Base-by-base conservation (phyloP, 768 basidiomycete species). In the Daedaleopsis sinensis region DNA sequence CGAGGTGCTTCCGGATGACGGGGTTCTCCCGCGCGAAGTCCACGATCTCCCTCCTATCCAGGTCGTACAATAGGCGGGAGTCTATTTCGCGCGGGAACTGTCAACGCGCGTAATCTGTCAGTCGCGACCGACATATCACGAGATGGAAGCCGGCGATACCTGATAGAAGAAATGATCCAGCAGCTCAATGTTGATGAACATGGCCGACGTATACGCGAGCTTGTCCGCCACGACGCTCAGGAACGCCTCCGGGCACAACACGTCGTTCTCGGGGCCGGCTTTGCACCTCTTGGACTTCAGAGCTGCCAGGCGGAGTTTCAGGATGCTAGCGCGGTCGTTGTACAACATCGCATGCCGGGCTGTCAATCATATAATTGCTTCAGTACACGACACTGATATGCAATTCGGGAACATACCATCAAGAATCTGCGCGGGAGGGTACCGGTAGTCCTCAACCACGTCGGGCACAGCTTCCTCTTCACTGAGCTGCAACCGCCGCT, bases 101-200 rank as follows among this genome's bases (percentile, higher is more conserved):
- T 42, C 39, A 18, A 18, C 1, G n/a, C 57, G n/a, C 44, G 2
- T 37, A 3, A 35, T 32, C 23, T 21, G 59, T 54, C 52, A 58
- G 37, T 23, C 9, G 27, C 11, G 32, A 5, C 43, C 19, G 18
- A 8, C 54, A 32, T 13, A n/a, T 35, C 43, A 3, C 5, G 19
- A 57, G 15, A 27, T 12, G 27, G 49, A 52, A 46, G 53, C 15
- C 3, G n/a, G 21, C 71, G 83, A 47, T 66, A 92, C 94, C 81
- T 96, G 94, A 70, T 98, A 97, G 81, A 98, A 98, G 82, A 98
- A 99, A 67, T 98, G 96, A 69, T 97, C 96, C 1, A 98, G 84
- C 11, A 99, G 81, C 73, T 99, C 97, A 61, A 99, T 97, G 77
- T 95, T 97, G 81, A 99, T 97, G 74, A 98, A 98, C 90, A 98